These are phyloP conservation scores for Naegleria gruberi DNA, from an alignment of 208 protist species.

Conservation along the genomic window DNA sequence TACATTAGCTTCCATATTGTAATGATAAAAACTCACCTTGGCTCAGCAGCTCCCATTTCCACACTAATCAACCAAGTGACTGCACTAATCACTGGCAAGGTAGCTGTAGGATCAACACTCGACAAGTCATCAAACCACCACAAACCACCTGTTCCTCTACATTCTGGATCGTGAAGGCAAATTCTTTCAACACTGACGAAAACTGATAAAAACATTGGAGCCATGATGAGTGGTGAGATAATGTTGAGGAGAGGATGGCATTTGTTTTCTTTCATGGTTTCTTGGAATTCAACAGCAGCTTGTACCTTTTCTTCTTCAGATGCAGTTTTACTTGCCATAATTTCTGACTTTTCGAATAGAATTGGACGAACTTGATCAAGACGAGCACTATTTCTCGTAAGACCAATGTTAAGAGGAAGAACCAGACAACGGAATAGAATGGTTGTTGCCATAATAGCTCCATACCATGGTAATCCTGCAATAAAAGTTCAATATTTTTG, in stretches of 20 bases:
- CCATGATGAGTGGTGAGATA: conserved; percentile 9
- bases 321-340: not conserved
- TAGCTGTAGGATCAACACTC: not conserved
- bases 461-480: not conserved
- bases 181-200: conserved; percentile 3
- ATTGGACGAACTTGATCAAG: not conserved
- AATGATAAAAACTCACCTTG: not conserved
- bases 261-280: conserved; percentile 3
- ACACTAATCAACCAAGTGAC: not conserved
- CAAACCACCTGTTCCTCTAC: not conserved
- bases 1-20: too few relatives aligned
- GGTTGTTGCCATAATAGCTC: not conserved
- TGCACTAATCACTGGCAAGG: not conserved
- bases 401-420: not conserved
- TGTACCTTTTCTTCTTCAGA: not conserved
- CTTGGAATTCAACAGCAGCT: not conserved
- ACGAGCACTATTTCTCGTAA: not conserved
- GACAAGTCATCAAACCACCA: not conserved
- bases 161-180: not conserved
- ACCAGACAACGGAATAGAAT: not conserved
- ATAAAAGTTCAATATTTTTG: too few relatives aligned
- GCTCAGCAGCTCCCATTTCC: conserved; percentile 10
- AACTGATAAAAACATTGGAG: conserved; percentile 15
- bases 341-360: not conserved
- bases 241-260: conserved; percentile 14